Conservation (phyloP, 2,329 filamentous ascomycete species). For the Proliferodiscus dingleyae region DNA sequence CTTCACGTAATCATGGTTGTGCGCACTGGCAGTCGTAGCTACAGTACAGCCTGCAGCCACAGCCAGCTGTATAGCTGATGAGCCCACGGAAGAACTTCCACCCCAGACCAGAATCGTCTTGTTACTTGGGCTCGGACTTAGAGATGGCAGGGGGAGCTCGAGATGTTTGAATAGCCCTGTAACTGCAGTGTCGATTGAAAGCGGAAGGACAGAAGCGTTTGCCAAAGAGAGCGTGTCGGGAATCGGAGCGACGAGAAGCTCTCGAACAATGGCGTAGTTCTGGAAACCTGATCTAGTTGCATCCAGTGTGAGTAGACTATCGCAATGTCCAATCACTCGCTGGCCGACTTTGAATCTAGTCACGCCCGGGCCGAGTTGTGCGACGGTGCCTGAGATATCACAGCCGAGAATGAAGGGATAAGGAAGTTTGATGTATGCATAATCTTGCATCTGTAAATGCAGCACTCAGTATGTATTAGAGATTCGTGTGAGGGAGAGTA, state of each 20-base stretch:
- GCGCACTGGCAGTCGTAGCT: constrained; percentile 42
- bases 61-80: constrained; percentile 21
- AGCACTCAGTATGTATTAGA: background rate
- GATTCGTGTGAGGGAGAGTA: constrained; percentile 8
- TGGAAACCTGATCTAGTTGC: constrained; percentile 30
- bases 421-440: constrained; percentile 3
- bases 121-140: constrained; percentile 10
- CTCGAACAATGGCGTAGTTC: constrained; percentile 25
- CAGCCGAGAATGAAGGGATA: constrained; percentile 25
- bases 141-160: constrained; percentile 12
- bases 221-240: constrained; percentile 31
- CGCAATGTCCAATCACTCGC: constrained; percentile 29
- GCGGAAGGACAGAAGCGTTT: constrained; percentile 32
- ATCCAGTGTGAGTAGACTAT: constrained; percentile 17
- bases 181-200: constrained; percentile 32
- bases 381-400: constrained; percentile 27
- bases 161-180: constrained; percentile 28
- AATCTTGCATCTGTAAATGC: constrained; percentile 19
- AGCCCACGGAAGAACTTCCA: constrained; percentile 19
- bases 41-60: constrained; percentile 34
- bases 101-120: constrained; percentile 24
- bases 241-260: constrained; percentile 25
- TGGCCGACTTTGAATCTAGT: constrained; percentile 36
- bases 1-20: constrained; percentile 39
- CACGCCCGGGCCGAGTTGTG: constrained; percentile 40